Conservation (phyloP, 192 early-diverging fungal genomes). For the Coemansia sp. region DNA sequence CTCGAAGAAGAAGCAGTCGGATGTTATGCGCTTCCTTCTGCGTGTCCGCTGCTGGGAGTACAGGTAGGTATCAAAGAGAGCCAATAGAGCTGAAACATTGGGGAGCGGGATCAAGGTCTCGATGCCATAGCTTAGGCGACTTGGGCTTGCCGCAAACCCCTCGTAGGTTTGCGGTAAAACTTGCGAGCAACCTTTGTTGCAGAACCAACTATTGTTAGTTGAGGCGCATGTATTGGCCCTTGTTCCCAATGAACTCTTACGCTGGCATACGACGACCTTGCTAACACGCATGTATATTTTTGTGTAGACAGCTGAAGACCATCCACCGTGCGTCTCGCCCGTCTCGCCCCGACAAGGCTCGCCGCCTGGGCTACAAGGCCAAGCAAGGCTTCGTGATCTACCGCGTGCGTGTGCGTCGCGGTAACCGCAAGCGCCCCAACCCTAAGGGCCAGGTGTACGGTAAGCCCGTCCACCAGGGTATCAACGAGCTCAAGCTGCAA, state of each 20-base stretch:
- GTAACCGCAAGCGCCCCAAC: slow-evolving; percentile 95
- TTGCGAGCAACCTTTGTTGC: slow-evolving; percentile 52
- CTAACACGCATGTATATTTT: slow-evolving; percentile 9
- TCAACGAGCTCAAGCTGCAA: slow-evolving; percentile 99
- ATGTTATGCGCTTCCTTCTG: slow-evolving; percentile 98
- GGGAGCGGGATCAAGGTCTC: slow-evolving; percentile 34
- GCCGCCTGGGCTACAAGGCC: slow-evolving; percentile 99
- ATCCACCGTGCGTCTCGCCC: slow-evolving; percentile 98
- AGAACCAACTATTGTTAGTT: slow-evolving; percentile 51
- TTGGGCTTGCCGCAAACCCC: slow-evolving; percentile 45
- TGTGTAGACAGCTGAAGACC: slow-evolving; percentile 88
- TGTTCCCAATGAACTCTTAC: slow-evolving; percentile 44
- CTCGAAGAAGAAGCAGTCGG: slow-evolving; percentile 99
- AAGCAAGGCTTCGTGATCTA: slow-evolving; percentile 99
- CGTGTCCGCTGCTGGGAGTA: slow-evolving; percentile 98
- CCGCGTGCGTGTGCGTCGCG: slow-evolving; percentile 98
- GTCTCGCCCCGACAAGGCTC: slow-evolving; percentile 98
- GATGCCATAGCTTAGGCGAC: slow-evolving; percentile 54
- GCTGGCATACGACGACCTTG: slow-evolving; percentile 7
- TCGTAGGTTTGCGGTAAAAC: slow-evolving; percentile 33
- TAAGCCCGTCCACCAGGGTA: slow-evolving; percentile 97
- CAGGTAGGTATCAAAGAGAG: slow-evolving; percentile 59
- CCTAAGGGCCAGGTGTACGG: slow-evolving; percentile 98
- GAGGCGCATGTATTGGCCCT: slow-evolving; percentile 57
- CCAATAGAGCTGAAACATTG: not conserved